Evolutionary conservation across 331 rosid genomes (phyloP), one percentile per base, ranked within the genome.

Genomic region (Dryas integrifolia): DNA sequence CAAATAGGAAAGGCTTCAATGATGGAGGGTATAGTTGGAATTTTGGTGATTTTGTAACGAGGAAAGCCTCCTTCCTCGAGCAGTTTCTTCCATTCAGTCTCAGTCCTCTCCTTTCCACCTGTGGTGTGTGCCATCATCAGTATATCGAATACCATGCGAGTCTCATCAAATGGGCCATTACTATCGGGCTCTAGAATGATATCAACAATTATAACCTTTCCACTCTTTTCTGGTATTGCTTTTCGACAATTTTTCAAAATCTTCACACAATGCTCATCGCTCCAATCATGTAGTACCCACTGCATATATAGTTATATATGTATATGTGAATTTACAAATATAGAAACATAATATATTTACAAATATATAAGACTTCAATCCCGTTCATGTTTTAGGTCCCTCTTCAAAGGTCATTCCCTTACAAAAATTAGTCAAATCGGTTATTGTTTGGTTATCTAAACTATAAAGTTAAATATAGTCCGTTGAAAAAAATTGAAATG

Each of bases 81-180:
- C 0, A 89, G 18, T 67, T 76, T 44, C 58, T 74, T 72, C 92
- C 89, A 89, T 3, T 89, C 83, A 24, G 44, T 48, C 10, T 69
- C 77, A 0, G 88, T 89, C 65, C 92, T 85, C 62, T 89, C 90
- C 35, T 75, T 87, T 1, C 90, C 96, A 1, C 82, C 80, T 5
- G 76, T 65, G 0, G 85, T 82, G 64, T 82, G 82, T 0, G 84
- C 75, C 4, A 87, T 81, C 67, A 85, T 79, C 78, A 89, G 21
- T 84, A 87, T 53, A 72, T 89, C 92, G 7, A 85, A 77, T 21
- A 80, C 84, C 1, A 80, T 11, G 1, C 83, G 79, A 3, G 59
- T 60, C 6, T 81, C 86, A 0, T 82, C 82, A 30, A 75, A 80
- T 14, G 69, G 4, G 7, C 67, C 84, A 10, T 69, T 46, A 3